These are phyloP conservation scores for Trichoderma semiorbis DNA, from an alignment of 2,329 filamentous ascomycete genomes.

Conservation along the genomic window DNA sequence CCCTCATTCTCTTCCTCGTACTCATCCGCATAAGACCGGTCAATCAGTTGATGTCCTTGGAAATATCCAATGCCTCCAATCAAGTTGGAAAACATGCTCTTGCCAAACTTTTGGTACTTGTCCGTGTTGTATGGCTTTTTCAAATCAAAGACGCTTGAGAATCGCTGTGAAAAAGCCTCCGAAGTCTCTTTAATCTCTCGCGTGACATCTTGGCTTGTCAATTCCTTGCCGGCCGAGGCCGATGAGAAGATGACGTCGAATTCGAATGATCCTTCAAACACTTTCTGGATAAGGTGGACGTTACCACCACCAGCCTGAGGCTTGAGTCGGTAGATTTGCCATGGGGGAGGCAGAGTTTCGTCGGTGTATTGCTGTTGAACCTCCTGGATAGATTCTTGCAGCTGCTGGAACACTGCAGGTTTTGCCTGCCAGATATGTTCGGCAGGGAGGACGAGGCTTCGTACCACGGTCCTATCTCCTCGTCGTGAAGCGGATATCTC, in stretches of 20 bases:
- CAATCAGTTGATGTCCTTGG: slow-evolving; percentile 80
- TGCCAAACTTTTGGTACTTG: slow-evolving; percentile 75
- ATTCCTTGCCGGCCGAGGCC: slow-evolving; percentile 56
- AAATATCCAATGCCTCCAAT: slow-evolving; percentile 95
- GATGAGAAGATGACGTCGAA: slow-evolving; percentile 93
- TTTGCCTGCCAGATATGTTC: slow-evolving; percentile 83
- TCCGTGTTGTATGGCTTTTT: slow-evolving; percentile 70
- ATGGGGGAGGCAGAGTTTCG: slow-evolving; percentile 75
- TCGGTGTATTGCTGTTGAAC: slow-evolving; percentile 47
- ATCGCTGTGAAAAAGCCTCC: slow-evolving; percentile 69
- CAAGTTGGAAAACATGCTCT: slow-evolving; percentile 90
- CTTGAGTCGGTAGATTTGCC: slow-evolving; percentile 76
- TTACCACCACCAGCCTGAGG: slow-evolving; percentile 72
- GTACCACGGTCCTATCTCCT: slow-evolving; percentile 71
- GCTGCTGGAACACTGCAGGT: slow-evolving; percentile 54
- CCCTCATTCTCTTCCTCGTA: slow-evolving; percentile 94
- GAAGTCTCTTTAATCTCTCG: slow-evolving; percentile 64
- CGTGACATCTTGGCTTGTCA: slow-evolving; percentile 62
- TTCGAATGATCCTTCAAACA: slow-evolving; percentile 85
- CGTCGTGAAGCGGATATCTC: slow-evolving; percentile 65
- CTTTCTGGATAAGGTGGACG: slow-evolving; percentile 83
- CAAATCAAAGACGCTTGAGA: slow-evolving; percentile 62
- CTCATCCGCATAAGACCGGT: slow-evolving; percentile 85
- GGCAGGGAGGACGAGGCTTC: slow-evolving; percentile 63
- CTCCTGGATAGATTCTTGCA: slow-evolving; percentile 49